Base-by-base conservation (phyloP, 768 basidiomycete species). In the Lentinula sp. region DNA sequence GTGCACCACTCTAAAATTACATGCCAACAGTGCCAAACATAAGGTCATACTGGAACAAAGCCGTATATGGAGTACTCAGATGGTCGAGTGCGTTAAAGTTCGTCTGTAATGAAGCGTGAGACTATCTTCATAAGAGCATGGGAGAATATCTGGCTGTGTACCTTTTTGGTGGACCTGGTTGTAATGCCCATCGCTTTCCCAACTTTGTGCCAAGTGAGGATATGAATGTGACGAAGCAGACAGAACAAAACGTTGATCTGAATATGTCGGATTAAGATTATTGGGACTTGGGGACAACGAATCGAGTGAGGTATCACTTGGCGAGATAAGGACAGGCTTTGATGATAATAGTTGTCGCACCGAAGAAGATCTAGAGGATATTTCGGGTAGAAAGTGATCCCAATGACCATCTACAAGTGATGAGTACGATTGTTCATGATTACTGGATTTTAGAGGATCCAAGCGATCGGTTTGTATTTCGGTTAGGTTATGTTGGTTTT, bases 171-270 rank as follows among this genome's bases (percentile, higher is more conserved):
- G 45, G 18, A 15, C 35, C 34, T 59, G 35, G 11, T 73, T 69
- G 59, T 78, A 76, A 43, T 73, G 71, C 57, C 76, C 77, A 58
- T 78, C 60, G 6, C 70, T 70, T 51, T 71, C 69, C 77, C 77
- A 78, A n/a, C 73, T 73, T 46, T 68, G 70, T 18, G 71, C 69
- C 23, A 74, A 58, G 43, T 72, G 70, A 2, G 69, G 70, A 46
- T 73, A 71, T 60, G 59, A 28, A 16, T 32, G 31, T 35, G 50
- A 42, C 34, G 50, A 50, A 6, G 59, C 1, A 46, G 37, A 3
- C 35, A 34, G n/a, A 34, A 37, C 34, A 32, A 37, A n/a, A 42
- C 7, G 50, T 34, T 18, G 50, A 40, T 34, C 35, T 31, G 50
- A 32, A n/a, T 39, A 18, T 7, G 15, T 21, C 4, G 54, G 32